Evolutionary conservation across 345 rosid species (phyloP), one percentile per base, ranked within the genome.

Genomic region (Eucalyptus regnans): DNA sequence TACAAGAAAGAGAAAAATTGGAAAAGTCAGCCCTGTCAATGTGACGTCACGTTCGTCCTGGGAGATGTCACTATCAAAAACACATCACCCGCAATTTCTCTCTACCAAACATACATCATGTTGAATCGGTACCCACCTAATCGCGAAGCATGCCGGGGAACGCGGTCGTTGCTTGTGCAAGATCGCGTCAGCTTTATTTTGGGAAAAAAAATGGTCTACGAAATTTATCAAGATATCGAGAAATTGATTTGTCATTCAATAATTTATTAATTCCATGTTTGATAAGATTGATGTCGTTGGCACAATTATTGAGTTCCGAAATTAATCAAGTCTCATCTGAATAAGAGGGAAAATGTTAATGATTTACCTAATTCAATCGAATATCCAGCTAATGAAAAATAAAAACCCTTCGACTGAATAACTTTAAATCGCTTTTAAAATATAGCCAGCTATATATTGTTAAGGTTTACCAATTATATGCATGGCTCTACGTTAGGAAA

Each of bases 161-260:
- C 43, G 43, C 25, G 46, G 48, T 18, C 27, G 25, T 76, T 11
- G 27, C 48, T 20, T 14, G 46, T 37, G 46, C 44, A 37, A 33
- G 12, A 64, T 31, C 5, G 16, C 20, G 17, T 18, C 22, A 7
- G 37, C 37, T 31, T 2, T 7, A 31, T 9, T 12, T 5, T 37
- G 7, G 25, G 8, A 71, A 41, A 18, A 18, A 37, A 37, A 56
- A 18, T 9, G 27, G 12, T 8, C 46, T 4, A 22, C 4, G 3
- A 20, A 37, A 71, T 37, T 37, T 37, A 71, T 37, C 27, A 7
- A 18, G 8, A 71, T 3, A 12, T 0, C 3, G 0, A 1, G 43
- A 3, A 7, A 33, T 0, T n/a, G 20, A 0, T 8, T 7, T 13
- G 1, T n/a, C 5, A 1, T n/a, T 64, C 3, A 0, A 64, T 15